phyloP scores from a whole-genome alignment of 305 asterid genomes.

The Fraxinus floribunda region DNA sequence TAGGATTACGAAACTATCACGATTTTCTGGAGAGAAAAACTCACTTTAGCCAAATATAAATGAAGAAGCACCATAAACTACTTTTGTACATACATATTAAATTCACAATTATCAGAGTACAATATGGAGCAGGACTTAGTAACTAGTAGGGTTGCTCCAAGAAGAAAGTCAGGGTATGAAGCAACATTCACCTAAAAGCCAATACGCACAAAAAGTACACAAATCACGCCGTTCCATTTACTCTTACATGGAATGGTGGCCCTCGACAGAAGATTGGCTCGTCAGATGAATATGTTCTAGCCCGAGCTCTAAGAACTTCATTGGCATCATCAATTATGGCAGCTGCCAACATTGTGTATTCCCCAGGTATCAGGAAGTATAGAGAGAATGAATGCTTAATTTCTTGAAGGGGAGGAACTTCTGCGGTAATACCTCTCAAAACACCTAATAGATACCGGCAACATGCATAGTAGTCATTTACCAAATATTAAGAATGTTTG shows the following conservation, averaged over 20 bases:
- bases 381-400: conserved; percentile 73
- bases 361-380: conserved; percentile 90
- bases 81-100: neutral
- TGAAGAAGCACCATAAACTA: neutral
- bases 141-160: conserved; percentile 11
- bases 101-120: neutral
- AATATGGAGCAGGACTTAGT: neutral
- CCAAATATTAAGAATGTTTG: neutral
- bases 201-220: neutral
- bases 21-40: neutral
- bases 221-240: conserved; percentile 62
- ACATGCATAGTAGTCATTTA: neutral
- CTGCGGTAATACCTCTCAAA: conserved; percentile 61
- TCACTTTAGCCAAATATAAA: neutral
- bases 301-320: conserved; percentile 87
- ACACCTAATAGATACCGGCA: conserved; percentile 53
- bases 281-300: conserved; percentile 57
- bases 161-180: neutral
- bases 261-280: conserved; percentile 93
- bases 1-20: neutral
- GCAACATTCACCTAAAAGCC: neutral
- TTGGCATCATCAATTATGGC: conserved; percentile 85
- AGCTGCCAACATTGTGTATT: conserved; percentile 82
- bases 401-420: conserved; percentile 85
- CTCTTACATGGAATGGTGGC: conserved; percentile 86